These are phyloP conservation scores for Lantana camara DNA, from an alignment of 257 asterid species.

Conservation along the genomic window DNA sequence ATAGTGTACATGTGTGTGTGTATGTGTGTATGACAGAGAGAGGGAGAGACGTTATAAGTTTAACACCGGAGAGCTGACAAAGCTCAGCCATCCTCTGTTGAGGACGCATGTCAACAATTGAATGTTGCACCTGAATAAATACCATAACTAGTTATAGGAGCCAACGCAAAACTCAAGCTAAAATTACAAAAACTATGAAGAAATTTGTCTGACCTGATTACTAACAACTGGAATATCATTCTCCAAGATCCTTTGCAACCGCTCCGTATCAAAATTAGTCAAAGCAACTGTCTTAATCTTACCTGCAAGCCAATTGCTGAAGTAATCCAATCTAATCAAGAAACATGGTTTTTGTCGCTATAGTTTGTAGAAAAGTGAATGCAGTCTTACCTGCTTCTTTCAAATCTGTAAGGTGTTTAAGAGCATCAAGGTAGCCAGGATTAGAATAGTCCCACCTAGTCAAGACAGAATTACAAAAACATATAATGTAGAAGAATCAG, in stretches of 20 bases:
- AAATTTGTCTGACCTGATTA: constrained; percentile 62
- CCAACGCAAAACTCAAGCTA: not conserved
- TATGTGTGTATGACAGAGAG: constrained; percentile 45
- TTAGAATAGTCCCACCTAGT: constrained; percentile 97
- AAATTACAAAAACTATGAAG: not conserved
- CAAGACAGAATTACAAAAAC: constrained; percentile 29
- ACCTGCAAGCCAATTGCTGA: constrained; percentile 59
- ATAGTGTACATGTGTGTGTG: too few relatives aligned
- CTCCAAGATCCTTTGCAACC: constrained; percentile 81
- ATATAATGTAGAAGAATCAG: not conserved
- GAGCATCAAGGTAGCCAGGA: constrained; percentile 93
- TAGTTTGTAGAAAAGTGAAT: constrained; percentile 17
- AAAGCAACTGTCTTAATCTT: constrained; percentile 95
- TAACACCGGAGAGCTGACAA: constrained; percentile 82
- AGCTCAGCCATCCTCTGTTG: constrained; percentile 97
- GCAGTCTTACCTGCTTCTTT: constrained; percentile 81
- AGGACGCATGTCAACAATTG: constrained; percentile 98
- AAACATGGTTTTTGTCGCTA: constrained; percentile 21
- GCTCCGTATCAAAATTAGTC: constrained; percentile 93
- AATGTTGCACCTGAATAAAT: constrained; percentile 88
- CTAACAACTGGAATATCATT: constrained; percentile 93
- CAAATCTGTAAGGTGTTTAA: constrained; percentile 93
- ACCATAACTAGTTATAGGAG: constrained; percentile 17
- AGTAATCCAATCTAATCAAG: constrained; percentile 37
- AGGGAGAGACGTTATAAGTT: constrained; percentile 91